phyloP scores from a whole-genome alignment of 495 filamentous ascomycete genomes.

The Xylaria sp. region DNA sequence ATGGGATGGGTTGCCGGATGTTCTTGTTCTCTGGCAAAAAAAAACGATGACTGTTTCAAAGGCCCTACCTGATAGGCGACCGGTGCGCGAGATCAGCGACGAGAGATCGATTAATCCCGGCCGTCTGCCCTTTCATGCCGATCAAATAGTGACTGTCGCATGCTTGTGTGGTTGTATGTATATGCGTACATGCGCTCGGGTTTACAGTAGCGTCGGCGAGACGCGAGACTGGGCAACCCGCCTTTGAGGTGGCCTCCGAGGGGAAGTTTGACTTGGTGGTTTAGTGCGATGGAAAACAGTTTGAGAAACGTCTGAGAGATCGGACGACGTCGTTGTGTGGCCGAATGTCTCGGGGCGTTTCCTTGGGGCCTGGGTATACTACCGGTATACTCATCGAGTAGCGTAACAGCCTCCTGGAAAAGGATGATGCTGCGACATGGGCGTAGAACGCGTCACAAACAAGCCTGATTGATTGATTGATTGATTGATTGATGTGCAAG shows the following conservation, averaged over 20 bases:
- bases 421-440: background rate
- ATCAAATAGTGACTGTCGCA: conserved; percentile 14
- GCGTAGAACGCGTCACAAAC: background rate
- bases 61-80: background rate
- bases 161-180: background rate
- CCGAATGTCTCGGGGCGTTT: conserved; percentile 26
- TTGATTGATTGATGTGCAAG: no score
- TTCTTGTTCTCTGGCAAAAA: conserved; percentile 9
- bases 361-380: conserved; percentile 12
- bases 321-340: conserved; percentile 26
- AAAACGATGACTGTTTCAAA: conserved; percentile 17
- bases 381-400: background rate
- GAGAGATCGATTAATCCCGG: conserved; percentile 17
- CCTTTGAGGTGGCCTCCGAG: background rate
- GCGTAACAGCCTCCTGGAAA: background rate
- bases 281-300: conserved; percentile 17
- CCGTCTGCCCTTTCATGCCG: conserved; percentile 15
- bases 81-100: conserved; percentile 14
- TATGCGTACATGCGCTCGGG: conserved; percentile 10
- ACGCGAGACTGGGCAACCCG: conserved; percentile 1
- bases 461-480: no score
- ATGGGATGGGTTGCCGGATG: conserved; percentile 21
- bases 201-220: conserved; percentile 19
- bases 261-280: conserved; percentile 18
- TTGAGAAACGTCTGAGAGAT: conserved; percentile 27